Base-by-base conservation (phyloP, 768 basidiomycete genomes). In the Boletus sensibilis region DNA sequence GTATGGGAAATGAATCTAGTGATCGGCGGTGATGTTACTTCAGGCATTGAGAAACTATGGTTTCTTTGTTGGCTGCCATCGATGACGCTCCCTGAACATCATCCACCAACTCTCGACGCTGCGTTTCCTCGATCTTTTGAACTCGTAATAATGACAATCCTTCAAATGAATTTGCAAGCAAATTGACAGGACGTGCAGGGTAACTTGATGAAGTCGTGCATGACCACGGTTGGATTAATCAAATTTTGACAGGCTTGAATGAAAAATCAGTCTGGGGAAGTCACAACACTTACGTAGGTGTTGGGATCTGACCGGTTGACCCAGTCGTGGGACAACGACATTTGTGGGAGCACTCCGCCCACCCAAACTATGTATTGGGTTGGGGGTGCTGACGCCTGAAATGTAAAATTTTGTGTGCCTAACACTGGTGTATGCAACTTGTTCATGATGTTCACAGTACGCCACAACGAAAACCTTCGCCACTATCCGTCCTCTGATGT, bases 201-300 rank as follows among this genome's bases (percentile, higher is more conserved):
- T 3, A 39, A 21, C 25, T 27, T 31, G 18, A 40, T 47, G 48
- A 52, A 47, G 50, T 45, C 50, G 55, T 50, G 12, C 38, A 29
- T 37, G 41, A 14, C 21, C 21, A 58, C 7, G 21, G 41, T 31
- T 46, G 51, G 35, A 16, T n/a, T 42, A 38, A 48, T 53, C 29
- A 35, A 20, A 45, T 14, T 37, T 45, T 52, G 37, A 47, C 48
- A 53, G 38, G 46, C 47, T 13, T 39, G 42, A 34, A 47, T 45
- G 37, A 37, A 41, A 42, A 56, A 41, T 46, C 23, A 46, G 52
- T 50, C 51, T 5, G 59, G 59, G 59, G 63, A 57, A 53, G 45
- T 18, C 29, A 47, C 16, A 14, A 53, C 13, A 9, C 7, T 64
- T 56, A 61, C 63, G 53, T 61, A 57, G 40, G 21, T 37, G 18